Conservation (phyloP, 1,284 basidiomycete species). For the Farysia itapuensis region DNA sequence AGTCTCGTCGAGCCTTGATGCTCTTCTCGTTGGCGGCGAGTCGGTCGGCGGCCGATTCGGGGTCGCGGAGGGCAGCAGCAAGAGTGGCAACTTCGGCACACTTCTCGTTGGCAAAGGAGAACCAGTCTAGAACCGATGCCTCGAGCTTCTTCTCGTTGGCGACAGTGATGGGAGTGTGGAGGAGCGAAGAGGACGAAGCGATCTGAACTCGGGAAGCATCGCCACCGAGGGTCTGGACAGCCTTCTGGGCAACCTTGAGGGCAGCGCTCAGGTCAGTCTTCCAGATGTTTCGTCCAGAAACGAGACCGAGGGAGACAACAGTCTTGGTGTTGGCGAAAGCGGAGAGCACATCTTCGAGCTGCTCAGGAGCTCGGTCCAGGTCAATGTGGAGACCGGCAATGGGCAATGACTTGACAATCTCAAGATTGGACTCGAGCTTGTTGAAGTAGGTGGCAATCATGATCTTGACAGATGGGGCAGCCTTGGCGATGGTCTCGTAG, state of each 20-base stretch:
- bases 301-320: conserved; percentile 87
- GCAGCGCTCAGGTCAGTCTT: conserved; percentile 90
- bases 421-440: conserved; percentile 88
- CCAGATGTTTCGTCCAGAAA: conserved; percentile 99
- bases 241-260: conserved; percentile 81
- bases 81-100: conserved; percentile 85
- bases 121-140: conserved; percentile 91
- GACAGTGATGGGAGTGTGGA: conserved; percentile 96
- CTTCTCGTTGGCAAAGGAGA: conserved; percentile 98
- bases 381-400: conserved; percentile 94
- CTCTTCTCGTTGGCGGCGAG: conserved; percentile 73
- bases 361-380: conserved; percentile 81
- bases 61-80: conserved; percentile 63
- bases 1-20: conserved; percentile 92
- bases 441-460: conserved; percentile 90
- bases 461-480: conserved; percentile 77
- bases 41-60: conserved; percentile 38
- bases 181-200: conserved; percentile 94
- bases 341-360: conserved; percentile 80
- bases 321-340: conserved; percentile 69
- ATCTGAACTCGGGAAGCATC: conserved; percentile 74
- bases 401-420: conserved; percentile 88
- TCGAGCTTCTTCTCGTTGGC: conserved; percentile 90
- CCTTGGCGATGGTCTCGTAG: conserved; percentile 79
- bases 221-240: conserved; percentile 60